Base-by-base conservation (phyloP, 2,329 filamentous ascomycete genomes). In the Scedosporium apiospermum region DNA sequence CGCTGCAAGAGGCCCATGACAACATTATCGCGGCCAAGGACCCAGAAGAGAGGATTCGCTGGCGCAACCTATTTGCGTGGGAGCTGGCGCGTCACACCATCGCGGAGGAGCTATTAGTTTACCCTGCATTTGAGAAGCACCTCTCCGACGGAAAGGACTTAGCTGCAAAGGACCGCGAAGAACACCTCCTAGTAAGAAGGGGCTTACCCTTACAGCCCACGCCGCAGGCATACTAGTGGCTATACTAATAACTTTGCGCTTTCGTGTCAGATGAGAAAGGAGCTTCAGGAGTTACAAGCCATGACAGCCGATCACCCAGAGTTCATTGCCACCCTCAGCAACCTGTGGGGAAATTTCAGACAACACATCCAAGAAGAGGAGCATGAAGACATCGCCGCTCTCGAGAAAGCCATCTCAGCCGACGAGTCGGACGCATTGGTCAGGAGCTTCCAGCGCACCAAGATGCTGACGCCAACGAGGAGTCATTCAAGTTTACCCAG, bases 341-440 rank as follows among this genome's bases (percentile, higher is more conserved):
- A 69, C 1, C 69, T 83, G 4, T 80, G 79, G 79, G 66, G 67
- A 0, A 69, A 74, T 16, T 70, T 85, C 0, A 67, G 69, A 0
- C 59, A 74, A 18, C 81, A 85, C 64, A 81, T 83, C 63, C 70
- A 77, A 21, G 75, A 80, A 23, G 82, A 84, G 66, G 82, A 84
- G 64, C 67, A 69, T 1, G 68, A 77, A 0, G 82, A 84, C 58
- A 64, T 86, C 0, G 77, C 78, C 0, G 72, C 72, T 9, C 73
- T 85, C 0, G 81, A 85, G 66, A 63, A 71, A 1, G 69, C 71
- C 0, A 69, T 85, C 1, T 38, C 64, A 21, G 66, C 71, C 0
- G 63, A 71, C 0, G 67, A 68, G 6, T 77, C 75, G 0, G 68
- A 75, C 26, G 62, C 67, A 0, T 64, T 82, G 55, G 74, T 76